These are phyloP conservation scores for Begonia fuchsioides DNA, from an alignment of 306 rosid genomes.

Conservation along the genomic window DNA sequence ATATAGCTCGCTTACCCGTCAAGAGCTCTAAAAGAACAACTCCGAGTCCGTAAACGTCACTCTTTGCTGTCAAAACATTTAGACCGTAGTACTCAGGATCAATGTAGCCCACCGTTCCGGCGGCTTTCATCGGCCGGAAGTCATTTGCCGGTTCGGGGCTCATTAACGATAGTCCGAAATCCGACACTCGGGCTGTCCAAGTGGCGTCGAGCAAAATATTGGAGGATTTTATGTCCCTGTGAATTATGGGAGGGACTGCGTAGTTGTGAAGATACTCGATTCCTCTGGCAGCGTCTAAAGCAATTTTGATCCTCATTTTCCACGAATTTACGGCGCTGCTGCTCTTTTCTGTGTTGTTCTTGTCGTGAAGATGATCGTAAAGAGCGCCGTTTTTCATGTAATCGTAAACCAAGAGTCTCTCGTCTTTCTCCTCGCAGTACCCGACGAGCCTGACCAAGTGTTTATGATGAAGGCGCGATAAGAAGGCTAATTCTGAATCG, in stretches of 20 bases:
- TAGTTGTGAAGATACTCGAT: slow-evolving; percentile 85
- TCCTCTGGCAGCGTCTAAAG: slow-evolving; percentile 80
- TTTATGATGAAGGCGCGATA: slow-evolving; percentile 83
- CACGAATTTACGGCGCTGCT: slow-evolving; percentile 52
- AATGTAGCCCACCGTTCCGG: slow-evolving; percentile 81
- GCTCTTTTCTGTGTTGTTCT: slow-evolving; percentile 42
- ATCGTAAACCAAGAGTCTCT: slow-evolving; percentile 75
- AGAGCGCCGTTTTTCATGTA: slow-evolving; percentile 86
- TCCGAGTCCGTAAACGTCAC: slow-evolving; percentile 89
- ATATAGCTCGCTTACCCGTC: slow-evolving; percentile 87
- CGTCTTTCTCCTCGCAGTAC: slow-evolving; percentile 71
- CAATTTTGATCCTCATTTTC: slow-evolving; percentile 80
- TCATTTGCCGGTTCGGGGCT: slow-evolving; percentile 46
- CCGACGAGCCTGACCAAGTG: slow-evolving; percentile 85
- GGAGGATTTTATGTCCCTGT: slow-evolving; percentile 79
- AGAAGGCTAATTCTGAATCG: slow-evolving; percentile 71
- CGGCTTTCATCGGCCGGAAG: slow-evolving; percentile 43
- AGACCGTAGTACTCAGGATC: slow-evolving; percentile 95
- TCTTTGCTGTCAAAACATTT: slow-evolving; percentile 70
- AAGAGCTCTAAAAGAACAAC: slow-evolving; percentile 70
- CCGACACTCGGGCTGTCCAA: slow-evolving; percentile 82
- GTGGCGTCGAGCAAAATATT: slow-evolving; percentile 58
- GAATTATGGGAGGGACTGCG: slow-evolving; percentile 91
- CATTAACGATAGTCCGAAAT: slow-evolving; percentile 75
- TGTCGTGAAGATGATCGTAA: slow-evolving; percentile 57